Evolutionary conservation across 1,284 basidiomycete species (phyloP).

Genomic region (Phlebopus sp.): DNA sequence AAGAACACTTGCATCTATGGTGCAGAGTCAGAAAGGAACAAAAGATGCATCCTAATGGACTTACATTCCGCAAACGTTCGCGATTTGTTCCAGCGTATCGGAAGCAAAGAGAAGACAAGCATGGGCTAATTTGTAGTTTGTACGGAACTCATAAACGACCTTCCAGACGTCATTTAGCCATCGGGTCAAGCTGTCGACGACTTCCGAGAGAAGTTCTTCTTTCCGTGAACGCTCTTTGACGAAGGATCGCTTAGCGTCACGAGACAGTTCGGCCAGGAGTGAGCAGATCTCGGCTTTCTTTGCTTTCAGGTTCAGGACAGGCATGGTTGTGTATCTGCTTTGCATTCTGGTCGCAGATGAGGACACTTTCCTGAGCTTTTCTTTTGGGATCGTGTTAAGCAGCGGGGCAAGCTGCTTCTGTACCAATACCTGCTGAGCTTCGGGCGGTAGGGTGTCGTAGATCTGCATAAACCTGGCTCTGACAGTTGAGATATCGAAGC

Average conservation of each 20-base stretch:
- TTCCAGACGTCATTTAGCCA: slow-evolving; percentile 65
- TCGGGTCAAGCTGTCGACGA: slow-evolving; percentile 47
- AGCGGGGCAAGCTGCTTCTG: slow-evolving; percentile 43
- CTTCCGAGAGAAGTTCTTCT: slow-evolving; percentile 53
- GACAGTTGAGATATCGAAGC: slow-evolving; percentile 1
- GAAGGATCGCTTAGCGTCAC: slow-evolving; percentile 50
- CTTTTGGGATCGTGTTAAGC: slow-evolving; percentile 36
- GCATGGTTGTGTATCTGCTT: slow-evolving; percentile 39
- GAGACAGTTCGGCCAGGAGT: slow-evolving; percentile 48
- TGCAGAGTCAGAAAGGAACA: not conserved
- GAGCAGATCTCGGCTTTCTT: slow-evolving; percentile 52
- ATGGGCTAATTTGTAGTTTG: slow-evolving; percentile 52
- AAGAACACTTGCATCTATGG: slow-evolving; percentile 27
- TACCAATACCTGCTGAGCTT: slow-evolving; percentile 42
- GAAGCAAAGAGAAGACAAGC: slow-evolving; percentile 50
- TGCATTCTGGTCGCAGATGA: slow-evolving; percentile 35
- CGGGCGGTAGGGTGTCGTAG: slow-evolving; percentile 42
- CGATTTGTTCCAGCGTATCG: slow-evolving; percentile 44
- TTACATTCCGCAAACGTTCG: slow-evolving; percentile 44
- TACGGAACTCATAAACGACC: slow-evolving; percentile 53
- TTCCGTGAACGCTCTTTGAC: slow-evolving; percentile 49
- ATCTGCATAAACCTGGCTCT: slow-evolving; percentile 37
- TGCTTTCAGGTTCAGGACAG: slow-evolving; percentile 46
- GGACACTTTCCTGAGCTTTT: slow-evolving; percentile 34
- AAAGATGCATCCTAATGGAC: slow-evolving; percentile 16